Conservation (phyloP, 495 filamentous ascomycete genomes). For the Xylaria cubensis region DNA sequence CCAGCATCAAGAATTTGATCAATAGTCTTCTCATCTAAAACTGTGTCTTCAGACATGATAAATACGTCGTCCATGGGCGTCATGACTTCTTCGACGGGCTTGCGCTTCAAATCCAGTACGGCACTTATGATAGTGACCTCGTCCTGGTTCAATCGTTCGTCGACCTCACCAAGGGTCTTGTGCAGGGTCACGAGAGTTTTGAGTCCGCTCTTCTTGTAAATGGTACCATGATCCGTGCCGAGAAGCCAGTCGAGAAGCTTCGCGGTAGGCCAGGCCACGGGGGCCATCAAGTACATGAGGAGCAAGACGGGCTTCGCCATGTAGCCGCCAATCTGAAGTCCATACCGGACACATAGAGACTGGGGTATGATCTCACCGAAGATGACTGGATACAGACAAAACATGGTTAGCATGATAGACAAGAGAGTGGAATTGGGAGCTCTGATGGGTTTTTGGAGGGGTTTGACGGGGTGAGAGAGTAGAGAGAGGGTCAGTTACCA, state of each 20-base stretch:
- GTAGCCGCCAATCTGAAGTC: conserved; percentile 93
- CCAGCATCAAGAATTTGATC: conserved; percentile 89
- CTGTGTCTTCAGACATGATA: conserved; percentile 88
- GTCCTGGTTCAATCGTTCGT: conserved; percentile 91
- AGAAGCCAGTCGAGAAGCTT: conserved; percentile 88
- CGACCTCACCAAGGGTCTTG: conserved; percentile 83
- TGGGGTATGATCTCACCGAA: conserved; percentile 97
- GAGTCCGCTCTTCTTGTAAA: conserved; percentile 94
- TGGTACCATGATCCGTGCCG: conserved; percentile 90
- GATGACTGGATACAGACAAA: conserved; percentile 68
- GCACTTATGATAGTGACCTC: conserved; percentile 99
- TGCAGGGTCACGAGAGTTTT: conserved; percentile 85
- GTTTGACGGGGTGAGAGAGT: background rate
- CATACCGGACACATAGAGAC: conserved; percentile 95
- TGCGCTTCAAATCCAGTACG: conserved; percentile 94
- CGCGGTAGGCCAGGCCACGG: conserved; percentile 87
- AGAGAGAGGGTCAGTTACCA: conserved; percentile 59
- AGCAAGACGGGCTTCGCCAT: conserved; percentile 87
- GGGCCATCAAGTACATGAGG: conserved; percentile 90
- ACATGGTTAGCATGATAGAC: background rate
- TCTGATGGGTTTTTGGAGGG: too few species aligned
- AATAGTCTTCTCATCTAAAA: conserved; percentile 92
- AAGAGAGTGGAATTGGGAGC: background rate
- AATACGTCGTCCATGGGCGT: conserved; percentile 98
- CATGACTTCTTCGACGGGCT: conserved; percentile 94